These are phyloP conservation scores for Phytophthora rubi DNA, from an alignment of 352 stramenopile species.

Conservation along the genomic window DNA sequence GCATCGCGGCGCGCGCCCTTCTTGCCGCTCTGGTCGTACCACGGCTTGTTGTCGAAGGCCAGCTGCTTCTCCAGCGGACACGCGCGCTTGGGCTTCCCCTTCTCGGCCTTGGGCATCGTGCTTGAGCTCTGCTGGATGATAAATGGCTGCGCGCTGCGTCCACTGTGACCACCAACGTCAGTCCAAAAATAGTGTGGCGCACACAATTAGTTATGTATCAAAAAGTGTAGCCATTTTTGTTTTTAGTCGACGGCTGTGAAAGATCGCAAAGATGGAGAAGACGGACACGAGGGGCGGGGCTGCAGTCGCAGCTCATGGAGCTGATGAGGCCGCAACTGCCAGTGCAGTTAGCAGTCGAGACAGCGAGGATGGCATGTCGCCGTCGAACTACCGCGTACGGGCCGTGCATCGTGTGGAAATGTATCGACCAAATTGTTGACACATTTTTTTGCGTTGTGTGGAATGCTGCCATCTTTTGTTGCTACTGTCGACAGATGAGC, in stretches of 20 bases:
- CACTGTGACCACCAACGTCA: conserved; percentile 35
- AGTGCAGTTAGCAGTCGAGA: conserved; percentile 31
- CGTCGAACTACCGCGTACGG: conserved; percentile 59
- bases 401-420: not conserved
- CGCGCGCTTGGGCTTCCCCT: conserved; percentile 84
- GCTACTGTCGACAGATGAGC: conserved; percentile 52
- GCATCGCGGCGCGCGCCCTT: conserved; percentile 39
- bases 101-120: conserved; percentile 74
- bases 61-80: conserved; percentile 89
- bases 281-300: not conserved
- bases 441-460: not conserved
- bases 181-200: conserved; percentile 1
- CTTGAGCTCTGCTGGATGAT: conserved; percentile 19
- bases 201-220: conserved; percentile 1
- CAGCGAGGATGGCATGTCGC: conserved; percentile 41
- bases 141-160: conserved; percentile 38
- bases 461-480: not conserved
- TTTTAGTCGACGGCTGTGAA: not conserved
- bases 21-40: conserved; percentile 65
- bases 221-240: conserved; percentile 13
- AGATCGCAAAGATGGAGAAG: conserved; percentile 21
- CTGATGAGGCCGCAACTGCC: conserved; percentile 27
- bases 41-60: conserved; percentile 86
- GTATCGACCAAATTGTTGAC: too few relatives aligned
- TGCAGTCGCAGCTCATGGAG: not conserved